Evolutionary conservation across 2,329 filamentous ascomycete genomes (phyloP), one percentile per base, ranked within the genome.

Genomic region (Ilyonectria destructans): DNA sequence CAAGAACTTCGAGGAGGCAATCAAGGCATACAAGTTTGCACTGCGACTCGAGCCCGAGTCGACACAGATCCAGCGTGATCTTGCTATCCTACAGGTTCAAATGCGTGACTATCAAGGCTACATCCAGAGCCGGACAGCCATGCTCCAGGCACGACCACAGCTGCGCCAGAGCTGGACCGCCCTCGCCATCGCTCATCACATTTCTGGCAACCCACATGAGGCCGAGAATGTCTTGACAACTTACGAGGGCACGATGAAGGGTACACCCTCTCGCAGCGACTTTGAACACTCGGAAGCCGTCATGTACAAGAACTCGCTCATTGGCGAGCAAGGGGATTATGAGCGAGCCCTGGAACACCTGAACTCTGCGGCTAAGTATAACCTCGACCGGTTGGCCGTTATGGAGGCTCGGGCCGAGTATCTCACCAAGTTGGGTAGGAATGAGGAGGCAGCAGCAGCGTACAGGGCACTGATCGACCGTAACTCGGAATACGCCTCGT

Each of bases 1-100:
- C 79, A 98, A 98, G 88, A 98, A 99, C 83, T 98, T 97, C 77
- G 96, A 98, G 81, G 96, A 98, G 84, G 96, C 97, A 10, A 98
- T 98, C 85, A 98, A 98, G 87, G 97, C 96, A 66, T 99, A 99
- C 87, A 97, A 97, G 81, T 97, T 97, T 82, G 96, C 96, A 17
- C 85, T 99, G 75, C 91, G 90, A 79, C 89, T 98, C 68, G 96
- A 99, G 78, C 96, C 97, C n/a, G 95, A 97, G 23, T 97, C 94
- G 15, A 88, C 90, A 70, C 96, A 97, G 81, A 99, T 99, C 76
- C 94, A 97, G 81, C 90, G 96, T 72, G 97, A 99, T 79, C 87
- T 99, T 69, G 96, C 96, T 58, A 89, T 97, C 69, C 88, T 99
- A 68, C 96, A 99, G 84, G 89, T 97, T 74, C 96, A 99, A 84